Conservation (phyloP, 2,329 filamentous ascomycete species). For the Coniochaeta sp. region DNA sequence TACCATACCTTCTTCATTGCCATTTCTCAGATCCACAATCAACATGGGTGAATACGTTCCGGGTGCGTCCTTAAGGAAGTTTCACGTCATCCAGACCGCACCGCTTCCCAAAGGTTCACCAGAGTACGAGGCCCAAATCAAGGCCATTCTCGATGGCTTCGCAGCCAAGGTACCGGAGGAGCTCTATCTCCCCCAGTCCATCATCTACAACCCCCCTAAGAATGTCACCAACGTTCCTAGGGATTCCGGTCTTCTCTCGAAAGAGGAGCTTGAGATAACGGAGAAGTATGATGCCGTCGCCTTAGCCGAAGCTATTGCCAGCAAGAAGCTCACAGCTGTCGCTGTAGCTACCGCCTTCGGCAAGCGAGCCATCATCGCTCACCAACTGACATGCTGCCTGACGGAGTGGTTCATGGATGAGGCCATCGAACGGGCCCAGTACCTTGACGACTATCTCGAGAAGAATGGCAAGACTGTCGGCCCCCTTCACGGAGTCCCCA, state of each 20-base stretch:
- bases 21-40: too few relatives aligned
- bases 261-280: not conserved
- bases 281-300: not conserved
- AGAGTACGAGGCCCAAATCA: conserved; percentile 12
- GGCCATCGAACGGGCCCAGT: not conserved
- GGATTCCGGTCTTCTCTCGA: conserved; percentile 5
- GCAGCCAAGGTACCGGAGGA: conserved; percentile 22
- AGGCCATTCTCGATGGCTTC: conserved; percentile 21
- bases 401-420: conserved; percentile 1
- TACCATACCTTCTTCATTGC: too few relatives aligned
- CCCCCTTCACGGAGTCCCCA: conserved; percentile 3
- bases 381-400: not conserved
- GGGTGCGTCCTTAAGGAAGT: not conserved
- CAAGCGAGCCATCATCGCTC: not conserved
- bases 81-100: conserved; percentile 13
- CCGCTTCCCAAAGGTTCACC: conserved; percentile 15
- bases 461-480: conserved; percentile 1
- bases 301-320: not conserved
- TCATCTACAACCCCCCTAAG: conserved; percentile 19
- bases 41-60: too few relatives aligned
- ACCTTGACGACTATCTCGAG: conserved; percentile 1
- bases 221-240: conserved; percentile 27
- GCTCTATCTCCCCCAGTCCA: conserved; percentile 19
- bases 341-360: not conserved
- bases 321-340: not conserved